Evolutionary conservation across 202 grass and related monocot species (phyloP).

Genomic region (Saccharum hybrid): DNA sequence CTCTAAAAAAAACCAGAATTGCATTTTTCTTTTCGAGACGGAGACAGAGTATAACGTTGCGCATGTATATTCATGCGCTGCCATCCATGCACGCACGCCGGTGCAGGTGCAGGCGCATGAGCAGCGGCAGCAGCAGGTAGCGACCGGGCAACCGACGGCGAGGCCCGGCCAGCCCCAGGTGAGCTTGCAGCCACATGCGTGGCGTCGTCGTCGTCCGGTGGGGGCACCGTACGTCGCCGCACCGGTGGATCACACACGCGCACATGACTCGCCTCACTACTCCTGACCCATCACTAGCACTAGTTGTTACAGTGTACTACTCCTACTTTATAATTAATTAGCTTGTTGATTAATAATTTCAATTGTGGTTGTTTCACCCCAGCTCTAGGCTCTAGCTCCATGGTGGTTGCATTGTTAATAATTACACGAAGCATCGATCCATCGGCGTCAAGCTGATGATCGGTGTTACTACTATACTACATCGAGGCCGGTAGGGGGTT

Average conservation of each 20-base stretch:
- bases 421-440: constrained; percentile 28
- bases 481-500: constrained; percentile 1
- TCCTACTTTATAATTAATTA: neutral
- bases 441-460: constrained; percentile 34
- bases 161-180: neutral
- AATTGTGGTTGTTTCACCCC: neutral
- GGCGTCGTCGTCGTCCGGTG: neutral
- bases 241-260: neutral
- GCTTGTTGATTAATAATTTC: neutral
- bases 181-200: constrained; percentile 56
- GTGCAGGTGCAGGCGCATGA: neutral
- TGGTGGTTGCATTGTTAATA: neutral
- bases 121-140: constrained; percentile 37
- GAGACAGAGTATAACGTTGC: neutral
- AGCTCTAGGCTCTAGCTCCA: neutral
- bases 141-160: constrained; percentile 44
- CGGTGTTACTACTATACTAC: neutral
- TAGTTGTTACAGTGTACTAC: neutral
- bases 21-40: too few relatives aligned
- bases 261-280: neutral
- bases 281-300: neutral
- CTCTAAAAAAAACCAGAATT: too few relatives aligned
- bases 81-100: neutral
- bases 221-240: constrained; percentile 6
- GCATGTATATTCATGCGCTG: too few relatives aligned